Base-by-base conservation (phyloP, 495 filamentous ascomycete species). In the Podospora tetraspora region DNA sequence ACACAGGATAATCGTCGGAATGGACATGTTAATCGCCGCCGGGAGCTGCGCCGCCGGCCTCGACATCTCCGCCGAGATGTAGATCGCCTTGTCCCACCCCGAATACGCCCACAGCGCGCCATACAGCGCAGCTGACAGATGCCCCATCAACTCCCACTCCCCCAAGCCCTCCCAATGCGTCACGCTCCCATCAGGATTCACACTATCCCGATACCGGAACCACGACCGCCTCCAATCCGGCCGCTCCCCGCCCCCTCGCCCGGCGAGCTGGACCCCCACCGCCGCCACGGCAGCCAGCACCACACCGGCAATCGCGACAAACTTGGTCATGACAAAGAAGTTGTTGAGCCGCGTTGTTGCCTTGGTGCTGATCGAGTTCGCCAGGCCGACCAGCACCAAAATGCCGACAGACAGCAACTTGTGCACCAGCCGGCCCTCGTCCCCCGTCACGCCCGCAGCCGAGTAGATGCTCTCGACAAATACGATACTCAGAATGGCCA, bases 21-120 rank as follows among this genome's bases (percentile, higher is more conserved):
- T 76, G 7, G 86, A 83, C 1, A 79, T 82, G 71, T 88, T 84
- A 63, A 88, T 83, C 30, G 84, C 81, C 3, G 83, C 78, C 0
- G 86, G 86, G 0, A 88, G 80, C 61, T 87, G 82, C n/a, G 79
- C 78, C 0, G 81, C 78, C 0, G 85, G 84, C 9, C 78, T 63
- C 1, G 73, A 76, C 9, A 88, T 78, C 68, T 88, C 86, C 4
- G 82, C 82, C 0, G 85, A 81, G 68, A 88, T 74, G 66, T 84
- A 86, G 69, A 85, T 83, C 27, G 83, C 84, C 74, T 87, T 86
- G 68, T 88, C 86, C 86, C 86, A 88, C 5, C 86, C 86, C 1
- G 81, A 84, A 64, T 86, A 88, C 5, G 83, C 85, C 85, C 85
- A 88, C 32, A 87, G 66, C 0, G 83, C 86, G 0, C 80, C 85